Conservation (phyloP, 2,329 filamentous ascomycete species). For the Cadophora gregata region DNA sequence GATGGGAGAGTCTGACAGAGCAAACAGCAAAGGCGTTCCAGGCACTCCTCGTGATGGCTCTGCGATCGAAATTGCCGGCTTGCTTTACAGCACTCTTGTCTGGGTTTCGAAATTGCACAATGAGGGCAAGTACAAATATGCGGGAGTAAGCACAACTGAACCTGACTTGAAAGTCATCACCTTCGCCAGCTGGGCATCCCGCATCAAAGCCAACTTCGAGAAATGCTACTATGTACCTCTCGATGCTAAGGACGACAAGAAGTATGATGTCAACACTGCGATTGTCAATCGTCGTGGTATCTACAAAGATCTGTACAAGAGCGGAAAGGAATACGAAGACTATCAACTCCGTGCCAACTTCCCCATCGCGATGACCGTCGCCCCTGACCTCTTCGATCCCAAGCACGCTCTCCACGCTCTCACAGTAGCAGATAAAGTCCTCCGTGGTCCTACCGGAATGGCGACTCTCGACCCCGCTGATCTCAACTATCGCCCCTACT, state of each 20-base stretch:
- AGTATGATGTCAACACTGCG: conserved; percentile 80
- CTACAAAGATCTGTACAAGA: conserved; percentile 96
- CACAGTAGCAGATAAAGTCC: conserved; percentile 75
- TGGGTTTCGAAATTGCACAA: conserved; percentile 77
- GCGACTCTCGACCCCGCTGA: conserved; percentile 92
- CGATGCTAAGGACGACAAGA: conserved; percentile 69
- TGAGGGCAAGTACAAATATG: conserved; percentile 73
- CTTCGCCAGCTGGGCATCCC: conserved; percentile 78
- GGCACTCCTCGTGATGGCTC: conserved; percentile 97
- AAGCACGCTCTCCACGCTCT: conserved; percentile 81
- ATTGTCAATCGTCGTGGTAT: conserved; percentile 92
- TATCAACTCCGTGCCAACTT: conserved; percentile 97
- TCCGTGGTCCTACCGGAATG: conserved; percentile 92
- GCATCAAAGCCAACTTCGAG: conserved; percentile 88
- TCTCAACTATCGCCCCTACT: conserved; percentile 92
- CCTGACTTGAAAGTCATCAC: conserved; percentile 61
- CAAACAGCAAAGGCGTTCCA: conserved; percentile 89
- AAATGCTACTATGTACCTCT: conserved; percentile 86
- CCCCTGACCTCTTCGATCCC: conserved; percentile 83
- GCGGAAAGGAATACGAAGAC: conserved; percentile 95
- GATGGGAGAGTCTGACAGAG: conserved; percentile 97
- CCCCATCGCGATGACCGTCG: conserved; percentile 92
- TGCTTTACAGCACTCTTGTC: conserved; percentile 85
- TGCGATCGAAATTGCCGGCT: conserved; percentile 91
- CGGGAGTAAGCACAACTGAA: conserved; percentile 71